phyloP scores from a whole-genome alignment of 768 basidiomycete species.

The Tylopilus subfusipes region DNA sequence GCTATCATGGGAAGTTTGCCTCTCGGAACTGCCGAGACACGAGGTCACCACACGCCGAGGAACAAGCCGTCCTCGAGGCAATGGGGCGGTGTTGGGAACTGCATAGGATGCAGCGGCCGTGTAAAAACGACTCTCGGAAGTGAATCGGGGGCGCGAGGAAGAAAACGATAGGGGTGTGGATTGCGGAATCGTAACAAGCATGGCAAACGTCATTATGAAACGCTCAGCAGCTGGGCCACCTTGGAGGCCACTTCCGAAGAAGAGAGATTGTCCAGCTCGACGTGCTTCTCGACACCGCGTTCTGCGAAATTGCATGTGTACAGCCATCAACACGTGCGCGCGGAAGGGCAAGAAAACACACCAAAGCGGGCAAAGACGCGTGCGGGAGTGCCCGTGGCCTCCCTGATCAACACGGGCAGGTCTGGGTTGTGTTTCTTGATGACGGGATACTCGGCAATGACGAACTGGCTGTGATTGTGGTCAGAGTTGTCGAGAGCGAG shows the following conservation, averaged over 20 bases:
- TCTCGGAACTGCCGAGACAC: slow-evolving; percentile 15
- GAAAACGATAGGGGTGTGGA: not conserved
- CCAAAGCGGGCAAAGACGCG: slow-evolving; percentile 84
- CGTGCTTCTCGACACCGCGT: slow-evolving; percentile 75
- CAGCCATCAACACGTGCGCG: slow-evolving; percentile 10
- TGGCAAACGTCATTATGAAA: slow-evolving; percentile 18
- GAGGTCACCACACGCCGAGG: slow-evolving; percentile 15
- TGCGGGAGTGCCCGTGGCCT: slow-evolving; percentile 76
- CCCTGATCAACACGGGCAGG: slow-evolving; percentile 78
- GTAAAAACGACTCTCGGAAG: not conserved
- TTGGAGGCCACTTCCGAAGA: slow-evolving; percentile 68
- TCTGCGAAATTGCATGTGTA: slow-evolving; percentile 43
- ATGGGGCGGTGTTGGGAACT: slow-evolving; percentile 10
- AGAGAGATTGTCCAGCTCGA: slow-evolving; percentile 74
- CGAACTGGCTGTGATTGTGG: slow-evolving; percentile 61
- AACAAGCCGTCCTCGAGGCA: slow-evolving; percentile 22
- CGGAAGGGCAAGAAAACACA: slow-evolving; percentile 39
- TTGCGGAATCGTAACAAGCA: slow-evolving; percentile 3
- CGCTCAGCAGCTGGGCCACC: slow-evolving; percentile 57
- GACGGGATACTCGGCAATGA: slow-evolving; percentile 65
- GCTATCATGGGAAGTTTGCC: not conserved
- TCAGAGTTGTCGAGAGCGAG: not conserved
- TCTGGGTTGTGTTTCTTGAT: slow-evolving; percentile 85
- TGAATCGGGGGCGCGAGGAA: not conserved
- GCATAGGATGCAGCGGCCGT: not conserved